Base-by-base conservation (phyloP, 2,329 filamentous ascomycete genomes). In the Alternaria viburni region DNA sequence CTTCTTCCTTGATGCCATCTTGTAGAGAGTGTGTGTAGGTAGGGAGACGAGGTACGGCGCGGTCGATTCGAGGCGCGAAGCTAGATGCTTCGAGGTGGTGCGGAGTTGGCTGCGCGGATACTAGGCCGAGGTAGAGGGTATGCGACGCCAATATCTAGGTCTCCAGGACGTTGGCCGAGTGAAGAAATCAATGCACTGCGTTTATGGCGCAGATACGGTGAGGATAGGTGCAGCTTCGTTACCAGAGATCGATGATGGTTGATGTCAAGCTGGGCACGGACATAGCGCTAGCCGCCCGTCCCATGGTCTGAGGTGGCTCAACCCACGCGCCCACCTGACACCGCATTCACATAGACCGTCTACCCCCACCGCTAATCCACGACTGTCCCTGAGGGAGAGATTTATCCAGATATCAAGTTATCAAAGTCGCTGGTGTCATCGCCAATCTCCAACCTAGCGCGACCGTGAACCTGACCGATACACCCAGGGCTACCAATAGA, bases 1-100 rank as follows among this genome's bases (percentile, higher is more conserved):
- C 90, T 96, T 96, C 91, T 95, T 96, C 62, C 77, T 73, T 62
- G 77, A 77, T 43, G 77, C 73, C 77, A 80, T 80, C 50, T 41
- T 66, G 59, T 57, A 41, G 47, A 45, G 50, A 59, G 60, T 64
- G 52, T 28, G 50, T 62, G 64, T 54, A 62, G 9, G 47, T 57
- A 56, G 44, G 30, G 44, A 41, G 30, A 54, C 62, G 30, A 59
- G 60, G 44, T 44, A 55, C 32, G 26, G 45, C 60, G 56, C 50
- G 23, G 57, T 59, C 28, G 56, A 51, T 51, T 47, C 47, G 43
- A 54, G 55, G 59, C 59, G 55, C 59, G 60, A 59, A 59, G 60
- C 60, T 59, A 26, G 19, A 50, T 59, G 28, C 23, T 59, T 46
- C 60, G 26, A 55, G 23, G 50, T 50, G 44, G 57, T 55, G 60